Percentiles rank a stretch among this genome's conserved stretches.
Evolutionary conservation across 208 protist genomes (phyloP).

Genomic region (Vickermania ingenoplastis): DNA sequence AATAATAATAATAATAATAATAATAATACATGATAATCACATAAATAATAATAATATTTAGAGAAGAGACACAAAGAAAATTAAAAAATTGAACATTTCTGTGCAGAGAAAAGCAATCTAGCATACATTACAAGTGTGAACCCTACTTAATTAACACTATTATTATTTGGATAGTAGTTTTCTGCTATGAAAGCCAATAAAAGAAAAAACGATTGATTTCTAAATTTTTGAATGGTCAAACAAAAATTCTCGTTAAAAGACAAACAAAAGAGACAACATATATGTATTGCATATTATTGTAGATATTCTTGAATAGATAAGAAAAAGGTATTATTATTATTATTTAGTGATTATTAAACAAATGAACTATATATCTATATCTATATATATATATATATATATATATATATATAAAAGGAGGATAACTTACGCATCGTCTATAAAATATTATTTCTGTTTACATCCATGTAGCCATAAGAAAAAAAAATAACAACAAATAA

Average conservation of each 20-base stretch:
- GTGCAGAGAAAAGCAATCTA: no score
- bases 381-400: slow-evolving; percentile 1
- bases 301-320: slow-evolving; percentile 1
- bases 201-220: no score
- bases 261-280: background rate
- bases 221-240: background rate
- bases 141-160: no score
- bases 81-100: no score
- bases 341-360: slow-evolving; percentile 7
- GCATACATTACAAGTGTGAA: no score
- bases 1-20: no score
- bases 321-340: slow-evolving; percentile 1
- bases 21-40: no score
- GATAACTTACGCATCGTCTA: background rate
- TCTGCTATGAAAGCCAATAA: no score
- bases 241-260: background rate
- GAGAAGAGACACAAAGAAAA: no score
- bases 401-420: slow-evolving; percentile 9
- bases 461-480: slow-evolving; percentile 1
- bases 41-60: no score
- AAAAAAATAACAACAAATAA: slow-evolving; percentile 6
- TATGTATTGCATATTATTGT: background rate
- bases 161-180: no score
- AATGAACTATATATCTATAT: slow-evolving; percentile 5
- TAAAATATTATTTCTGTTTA: slow-evolving; percentile 1